phyloP scores from a whole-genome alignment of 2,329 filamentous ascomycete species.

The Fusarium protoensiforme region DNA sequence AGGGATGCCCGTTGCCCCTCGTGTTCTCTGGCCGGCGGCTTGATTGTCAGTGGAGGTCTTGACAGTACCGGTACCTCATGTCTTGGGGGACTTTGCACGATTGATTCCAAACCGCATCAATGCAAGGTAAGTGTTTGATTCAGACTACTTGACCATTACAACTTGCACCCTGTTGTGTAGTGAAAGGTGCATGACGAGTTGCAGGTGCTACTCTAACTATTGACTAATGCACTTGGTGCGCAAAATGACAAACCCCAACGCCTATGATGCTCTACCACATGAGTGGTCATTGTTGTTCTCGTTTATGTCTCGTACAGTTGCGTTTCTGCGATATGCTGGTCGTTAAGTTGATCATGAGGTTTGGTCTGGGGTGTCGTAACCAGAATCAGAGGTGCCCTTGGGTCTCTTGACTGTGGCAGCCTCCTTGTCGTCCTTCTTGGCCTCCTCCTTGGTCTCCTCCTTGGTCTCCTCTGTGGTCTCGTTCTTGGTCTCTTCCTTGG shows the following conservation, averaged over 20 bases:
- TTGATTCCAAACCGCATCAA: neutral
- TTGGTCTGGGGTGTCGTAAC: conserved; percentile 46
- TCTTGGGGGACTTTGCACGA: neutral
- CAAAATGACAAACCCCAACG: conserved; percentile 19
- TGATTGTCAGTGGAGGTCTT: neutral
- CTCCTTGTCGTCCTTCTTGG: neutral
- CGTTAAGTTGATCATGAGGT: conserved; percentile 25
- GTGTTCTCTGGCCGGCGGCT: conserved; percentile 22
- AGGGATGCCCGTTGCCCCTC: conserved; percentile 21
- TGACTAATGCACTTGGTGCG: neutral
- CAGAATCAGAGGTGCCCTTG: conserved; percentile 49
- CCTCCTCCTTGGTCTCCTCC: conserved; percentile 18
- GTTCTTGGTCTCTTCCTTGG: neutral
- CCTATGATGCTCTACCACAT: conserved; percentile 1
- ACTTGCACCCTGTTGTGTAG: neutral
- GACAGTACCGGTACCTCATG: neutral
- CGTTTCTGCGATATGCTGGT: conserved; percentile 1
- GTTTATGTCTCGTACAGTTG: neutral
- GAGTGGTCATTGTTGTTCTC: neutral
- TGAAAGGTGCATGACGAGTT: neutral
- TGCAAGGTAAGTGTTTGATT: neutral
- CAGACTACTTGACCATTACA: neutral
- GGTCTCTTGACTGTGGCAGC: conserved; percentile 21
- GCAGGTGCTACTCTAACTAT: neutral
- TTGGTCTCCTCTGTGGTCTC: neutral